A percentile compares a stretch with the other conserved stretches of the same genome.
These are phyloP conservation scores for Tuber brumale DNA, from an alignment of 495 filamentous ascomycete genomes.

Conservation along the genomic window DNA sequence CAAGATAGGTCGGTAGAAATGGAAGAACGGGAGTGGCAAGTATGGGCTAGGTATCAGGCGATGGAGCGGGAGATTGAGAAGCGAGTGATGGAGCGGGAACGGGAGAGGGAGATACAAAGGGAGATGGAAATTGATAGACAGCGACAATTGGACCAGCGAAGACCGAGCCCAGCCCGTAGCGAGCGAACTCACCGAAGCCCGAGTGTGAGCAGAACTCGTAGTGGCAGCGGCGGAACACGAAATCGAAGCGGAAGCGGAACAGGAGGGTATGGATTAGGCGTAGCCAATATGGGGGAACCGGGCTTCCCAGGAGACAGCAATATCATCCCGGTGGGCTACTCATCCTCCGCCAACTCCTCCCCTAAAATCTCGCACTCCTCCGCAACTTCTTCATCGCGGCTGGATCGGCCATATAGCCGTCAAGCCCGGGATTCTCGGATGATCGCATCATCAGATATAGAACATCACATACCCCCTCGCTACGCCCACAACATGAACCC, in stretches of 20 bases:
- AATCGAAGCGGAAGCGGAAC: constrained; percentile 18
- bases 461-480: constrained; percentile 8
- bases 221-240: constrained; percentile 10
- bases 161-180: constrained; percentile 5
- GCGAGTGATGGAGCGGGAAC: constrained; percentile 32
- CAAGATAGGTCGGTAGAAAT: constrained; percentile 31
- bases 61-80: constrained; percentile 37
- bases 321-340: constrained; percentile 24
- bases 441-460: constrained; percentile 7
- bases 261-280: constrained; percentile 4
- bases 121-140: constrained; percentile 10
- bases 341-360: constrained; percentile 27
- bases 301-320: constrained; percentile 22
- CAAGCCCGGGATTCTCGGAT: constrained; percentile 14
- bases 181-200: neutral
- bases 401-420: constrained; percentile 16
- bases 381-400: neutral
- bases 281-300: constrained; percentile 10
- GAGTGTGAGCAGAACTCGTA: constrained; percentile 9
- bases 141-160: constrained; percentile 8
- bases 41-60: constrained; percentile 34
- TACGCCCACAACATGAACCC: constrained; percentile 11
- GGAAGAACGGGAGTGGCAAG: constrained; percentile 38
- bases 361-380: constrained; percentile 19
- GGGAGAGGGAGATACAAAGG: constrained; percentile 25